Percentiles rank a stretch among this genome's conserved stretches.
phyloP scores from a whole-genome alignment of 2,329 filamentous ascomycete genomes.

The Fusarium bulbicola region DNA sequence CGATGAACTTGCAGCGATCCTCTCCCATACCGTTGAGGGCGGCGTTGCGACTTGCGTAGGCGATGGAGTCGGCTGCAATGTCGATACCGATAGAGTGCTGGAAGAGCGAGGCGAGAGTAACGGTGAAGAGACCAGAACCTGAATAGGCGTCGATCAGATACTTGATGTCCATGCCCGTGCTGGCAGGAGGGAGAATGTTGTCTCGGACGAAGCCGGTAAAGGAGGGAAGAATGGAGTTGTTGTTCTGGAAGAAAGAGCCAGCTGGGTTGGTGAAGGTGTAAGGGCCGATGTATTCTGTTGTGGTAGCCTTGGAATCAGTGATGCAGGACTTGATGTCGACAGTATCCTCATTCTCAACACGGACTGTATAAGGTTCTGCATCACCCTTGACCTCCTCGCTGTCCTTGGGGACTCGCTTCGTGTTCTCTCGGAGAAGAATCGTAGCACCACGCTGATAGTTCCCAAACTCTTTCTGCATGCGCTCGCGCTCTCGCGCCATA shows the following conservation, averaged over 20 bases:
- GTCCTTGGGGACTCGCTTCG: constrained; percentile 70
- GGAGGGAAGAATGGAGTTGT: constrained; percentile 91
- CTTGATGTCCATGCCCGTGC: constrained; percentile 62
- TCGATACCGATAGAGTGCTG: constrained; percentile 89
- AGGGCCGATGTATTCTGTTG: constrained; percentile 87
- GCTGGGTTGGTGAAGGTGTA: constrained; percentile 91
- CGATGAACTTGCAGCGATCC: constrained; percentile 82
- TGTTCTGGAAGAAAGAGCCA: constrained; percentile 98
- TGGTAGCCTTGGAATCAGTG: constrained; percentile 82
- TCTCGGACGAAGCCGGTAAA: constrained; percentile 90
- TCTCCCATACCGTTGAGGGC: constrained; percentile 74
- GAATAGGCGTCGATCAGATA: constrained; percentile 98
- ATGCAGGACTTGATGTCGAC: constrained; percentile 88
- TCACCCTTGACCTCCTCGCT: constrained; percentile 43
- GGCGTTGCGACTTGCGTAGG: constrained; percentile 82
- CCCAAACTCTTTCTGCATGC: constrained; percentile 74
- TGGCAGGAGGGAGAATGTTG: constrained; percentile 70
- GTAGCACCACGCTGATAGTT: constrained; percentile 86
- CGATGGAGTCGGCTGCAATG: constrained; percentile 81
- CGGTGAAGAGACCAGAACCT: constrained; percentile 95
- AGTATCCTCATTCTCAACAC: constrained; percentile 64
- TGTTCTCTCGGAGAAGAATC: constrained; percentile 87
- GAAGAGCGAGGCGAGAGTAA: constrained; percentile 88
- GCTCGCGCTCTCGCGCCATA: constrained; percentile 79
- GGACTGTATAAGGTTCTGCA: constrained; percentile 48